phyloP scores from a whole-genome alignment of 306 rosid species.

The Biancaea sappan region DNA sequence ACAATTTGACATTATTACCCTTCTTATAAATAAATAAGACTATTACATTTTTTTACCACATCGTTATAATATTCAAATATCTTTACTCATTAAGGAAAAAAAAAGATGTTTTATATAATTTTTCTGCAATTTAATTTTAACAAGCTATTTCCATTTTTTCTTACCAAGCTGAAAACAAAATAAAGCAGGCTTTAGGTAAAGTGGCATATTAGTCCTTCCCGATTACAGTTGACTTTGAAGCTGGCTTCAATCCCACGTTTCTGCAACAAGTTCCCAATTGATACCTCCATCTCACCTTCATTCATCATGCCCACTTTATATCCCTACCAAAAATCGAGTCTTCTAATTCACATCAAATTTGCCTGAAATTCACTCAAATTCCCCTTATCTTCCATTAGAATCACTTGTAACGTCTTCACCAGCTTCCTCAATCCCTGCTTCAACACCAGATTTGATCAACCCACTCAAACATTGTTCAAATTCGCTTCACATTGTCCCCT shows the following conservation, averaged over 20 bases:
- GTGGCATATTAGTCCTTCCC: neutral
- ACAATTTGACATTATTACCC: too few species aligned
- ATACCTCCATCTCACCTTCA: constrained; percentile 43
- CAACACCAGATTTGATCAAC: neutral
- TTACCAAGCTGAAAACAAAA: too few species aligned
- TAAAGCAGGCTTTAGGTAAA: neutral
- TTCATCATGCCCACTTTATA: neutral
- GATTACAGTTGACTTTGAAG: constrained; percentile 38
- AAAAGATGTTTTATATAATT: too few species aligned
- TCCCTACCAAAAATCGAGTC: neutral
- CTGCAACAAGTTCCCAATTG: constrained; percentile 19
- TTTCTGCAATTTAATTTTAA: too few species aligned
- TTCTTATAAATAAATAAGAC: too few species aligned
- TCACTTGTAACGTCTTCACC: neutral
- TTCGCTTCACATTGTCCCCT: neutral
- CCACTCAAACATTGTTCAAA: neutral
- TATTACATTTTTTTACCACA: too few species aligned
- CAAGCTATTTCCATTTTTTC: too few species aligned
- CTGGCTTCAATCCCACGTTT: constrained; percentile 53
- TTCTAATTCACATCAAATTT: constrained; percentile 28
- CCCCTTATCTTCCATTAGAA: neutral
- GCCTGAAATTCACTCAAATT: constrained; percentile 14
- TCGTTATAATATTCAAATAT: too few species aligned
- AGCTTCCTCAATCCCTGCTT: neutral
- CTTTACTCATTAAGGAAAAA: too few species aligned